phyloP scores from a whole-genome alignment of 169 alveolate genomes.

The Eimeria maxima region DNA sequence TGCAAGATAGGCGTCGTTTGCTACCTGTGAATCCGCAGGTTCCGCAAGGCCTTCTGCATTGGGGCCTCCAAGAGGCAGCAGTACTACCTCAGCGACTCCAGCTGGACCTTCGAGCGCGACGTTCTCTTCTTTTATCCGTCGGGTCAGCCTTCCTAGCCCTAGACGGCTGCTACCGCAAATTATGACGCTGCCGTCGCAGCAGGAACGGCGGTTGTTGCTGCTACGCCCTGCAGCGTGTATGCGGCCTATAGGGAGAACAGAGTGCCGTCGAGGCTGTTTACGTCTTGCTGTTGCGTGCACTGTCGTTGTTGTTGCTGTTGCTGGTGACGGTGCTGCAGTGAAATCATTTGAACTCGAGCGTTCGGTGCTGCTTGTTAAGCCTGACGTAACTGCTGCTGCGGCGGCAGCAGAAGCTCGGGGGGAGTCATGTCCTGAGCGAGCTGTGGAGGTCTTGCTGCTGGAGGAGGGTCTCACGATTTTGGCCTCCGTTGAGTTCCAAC shows the following conservation, averaged over 20 bases:
- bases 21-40: background rate
- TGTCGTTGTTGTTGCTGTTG: background rate
- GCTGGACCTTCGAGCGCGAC: slow-evolving; percentile 63
- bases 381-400: slow-evolving; percentile 58
- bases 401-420: slow-evolving; percentile 68
- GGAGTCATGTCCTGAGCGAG: slow-evolving; percentile 55
- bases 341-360: slow-evolving; percentile 36
- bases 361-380: slow-evolving; percentile 62
- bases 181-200: slow-evolving; percentile 9
- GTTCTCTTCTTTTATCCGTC: slow-evolving; percentile 65
- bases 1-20: background rate
- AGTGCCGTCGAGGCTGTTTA: background rate
- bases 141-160: background rate
- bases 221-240: background rate
- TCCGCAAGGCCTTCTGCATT: slow-evolving; percentile 62
- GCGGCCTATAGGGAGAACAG: background rate
- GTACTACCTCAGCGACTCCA: slow-evolving; percentile 43
- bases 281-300: too few species aligned
- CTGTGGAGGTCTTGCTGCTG: slow-evolving; percentile 48
- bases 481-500: slow-evolving; percentile 50
- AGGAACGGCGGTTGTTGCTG: background rate
- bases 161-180: background rate
- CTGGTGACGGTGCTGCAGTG: slow-evolving; percentile 49
- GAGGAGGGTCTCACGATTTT: slow-evolving; percentile 55
- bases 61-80: slow-evolving; percentile 40